phyloP scores from a whole-genome alignment of 192 early-diverging fungal genomes.

The Coemansia sp. region DNA sequence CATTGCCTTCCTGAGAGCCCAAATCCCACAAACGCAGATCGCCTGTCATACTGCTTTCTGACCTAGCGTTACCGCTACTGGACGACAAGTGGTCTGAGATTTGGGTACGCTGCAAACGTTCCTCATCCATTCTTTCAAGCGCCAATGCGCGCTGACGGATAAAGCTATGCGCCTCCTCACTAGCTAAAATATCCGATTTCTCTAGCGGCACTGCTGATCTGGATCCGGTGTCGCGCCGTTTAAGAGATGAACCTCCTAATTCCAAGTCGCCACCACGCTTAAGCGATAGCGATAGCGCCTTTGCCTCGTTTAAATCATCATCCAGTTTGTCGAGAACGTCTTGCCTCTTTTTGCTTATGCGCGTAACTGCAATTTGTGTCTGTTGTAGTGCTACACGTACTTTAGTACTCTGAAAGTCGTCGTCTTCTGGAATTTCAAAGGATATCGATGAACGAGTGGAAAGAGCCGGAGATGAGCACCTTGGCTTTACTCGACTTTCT shows the following conservation, averaged over 20 bases:
- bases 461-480: neutral
- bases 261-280: slow-evolving; percentile 11
- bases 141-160: slow-evolving; percentile 35
- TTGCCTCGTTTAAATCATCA: slow-evolving; percentile 41
- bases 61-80: neutral
- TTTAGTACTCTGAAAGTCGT: slow-evolving; percentile 30
- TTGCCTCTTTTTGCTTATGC: slow-evolving; percentile 14
- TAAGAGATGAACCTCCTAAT: neutral
- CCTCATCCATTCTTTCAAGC: slow-evolving; percentile 31
- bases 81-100: neutral
- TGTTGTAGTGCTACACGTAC: slow-evolving; percentile 19
- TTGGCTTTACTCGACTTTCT: neutral
- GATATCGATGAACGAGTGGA: slow-evolving; percentile 8
- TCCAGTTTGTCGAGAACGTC: slow-evolving; percentile 40
- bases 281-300: slow-evolving; percentile 41
- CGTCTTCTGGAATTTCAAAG: slow-evolving; percentile 30
- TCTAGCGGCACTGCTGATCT: slow-evolving; percentile 7
- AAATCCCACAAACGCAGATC: slow-evolving; percentile 19
- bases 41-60: neutral
- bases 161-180: slow-evolving; percentile 36
- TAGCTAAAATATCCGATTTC: slow-evolving; percentile 32
- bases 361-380: slow-evolving; percentile 14
- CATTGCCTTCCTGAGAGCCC: slow-evolving; percentile 11
- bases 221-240: slow-evolving; percentile 11
- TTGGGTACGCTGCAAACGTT: neutral